Evolutionary conservation across 2,329 filamentous ascomycete species (phyloP).

Genomic region (Aspergillus pseudoglaucus): DNA sequence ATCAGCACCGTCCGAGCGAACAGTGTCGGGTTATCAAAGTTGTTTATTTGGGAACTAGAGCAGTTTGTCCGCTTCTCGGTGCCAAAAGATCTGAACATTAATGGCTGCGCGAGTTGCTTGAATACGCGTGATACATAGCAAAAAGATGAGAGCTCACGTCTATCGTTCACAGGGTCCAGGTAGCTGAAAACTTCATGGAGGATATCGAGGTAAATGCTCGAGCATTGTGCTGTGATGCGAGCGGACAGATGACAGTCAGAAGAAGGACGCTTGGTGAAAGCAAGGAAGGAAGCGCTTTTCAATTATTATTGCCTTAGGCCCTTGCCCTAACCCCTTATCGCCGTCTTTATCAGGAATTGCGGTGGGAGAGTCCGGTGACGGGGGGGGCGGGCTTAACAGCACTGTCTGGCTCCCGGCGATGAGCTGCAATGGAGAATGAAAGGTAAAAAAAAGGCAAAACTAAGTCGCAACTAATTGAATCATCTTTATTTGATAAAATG

Average conservation of each 20-base stretch:
- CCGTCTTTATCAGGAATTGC: too few relatives aligned
- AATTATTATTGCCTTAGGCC: too few relatives aligned
- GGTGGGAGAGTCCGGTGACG: too few relatives aligned
- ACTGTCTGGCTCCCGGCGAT: too few relatives aligned
- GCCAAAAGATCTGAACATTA: conserved; percentile 1
- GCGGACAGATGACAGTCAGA: background rate
- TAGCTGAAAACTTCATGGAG: background rate
- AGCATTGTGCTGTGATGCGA: conserved; percentile 13
- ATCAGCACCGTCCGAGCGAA: conserved; percentile 3
- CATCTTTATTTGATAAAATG: too few relatives aligned
- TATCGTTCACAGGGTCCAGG: background rate
- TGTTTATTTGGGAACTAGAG: background rate
- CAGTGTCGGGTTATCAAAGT: conserved; percentile 1
- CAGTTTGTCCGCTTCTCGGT: background rate
- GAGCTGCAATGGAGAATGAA: too few relatives aligned
- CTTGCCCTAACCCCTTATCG: too few relatives aligned
- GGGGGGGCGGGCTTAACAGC: too few relatives aligned
- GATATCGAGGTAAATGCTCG: background rate
- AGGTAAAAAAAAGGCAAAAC: too few relatives aligned
- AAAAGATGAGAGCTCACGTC: background rate
- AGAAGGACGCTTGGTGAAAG: background rate
- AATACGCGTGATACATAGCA: background rate
- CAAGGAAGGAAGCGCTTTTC: too few relatives aligned
- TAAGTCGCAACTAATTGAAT: too few relatives aligned
- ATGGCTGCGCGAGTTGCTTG: conserved; percentile 1